Conservation (phyloP, 139 green algal species). For the Chlorella sorokiniana region DNA sequence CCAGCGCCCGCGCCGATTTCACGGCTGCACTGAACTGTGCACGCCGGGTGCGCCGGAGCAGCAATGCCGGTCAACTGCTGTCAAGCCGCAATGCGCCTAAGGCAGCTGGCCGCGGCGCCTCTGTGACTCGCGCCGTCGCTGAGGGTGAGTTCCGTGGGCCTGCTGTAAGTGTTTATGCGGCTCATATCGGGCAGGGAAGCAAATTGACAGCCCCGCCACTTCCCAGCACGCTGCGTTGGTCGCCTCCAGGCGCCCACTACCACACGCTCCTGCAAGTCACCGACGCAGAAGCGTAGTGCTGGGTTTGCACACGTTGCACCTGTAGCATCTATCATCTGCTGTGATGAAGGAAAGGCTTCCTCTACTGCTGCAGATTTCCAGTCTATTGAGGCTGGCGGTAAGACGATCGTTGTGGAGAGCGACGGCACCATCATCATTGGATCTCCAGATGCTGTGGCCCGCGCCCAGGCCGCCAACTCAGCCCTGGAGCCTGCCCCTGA, state of each 20-base stretch:
- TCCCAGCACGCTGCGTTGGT: no score
- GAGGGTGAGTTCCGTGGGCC: background rate
- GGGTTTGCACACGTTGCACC: no score
- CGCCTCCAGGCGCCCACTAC: no score
- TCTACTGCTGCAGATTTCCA: no score
- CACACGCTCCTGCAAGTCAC: no score
- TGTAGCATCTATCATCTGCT: no score
- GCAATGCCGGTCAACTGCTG: background rate
- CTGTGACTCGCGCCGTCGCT: background rate
- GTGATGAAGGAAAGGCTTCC: background rate
- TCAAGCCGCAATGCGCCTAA: background rate
- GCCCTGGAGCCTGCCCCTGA: background rate
- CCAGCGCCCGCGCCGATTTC: background rate
- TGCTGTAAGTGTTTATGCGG: no score
- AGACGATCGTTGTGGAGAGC: conserved; percentile 14
- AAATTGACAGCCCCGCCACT: no score
- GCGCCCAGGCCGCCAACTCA: background rate
- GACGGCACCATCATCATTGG: conserved; percentile 30
- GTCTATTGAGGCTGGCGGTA: conserved; percentile 11
- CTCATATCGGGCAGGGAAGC: no score
- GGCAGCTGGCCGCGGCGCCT: background rate
- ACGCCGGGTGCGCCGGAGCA: background rate
- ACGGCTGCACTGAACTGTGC: background rate
- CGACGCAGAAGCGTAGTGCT: no score
- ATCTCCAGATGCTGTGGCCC: background rate